phyloP scores from a whole-genome alignment of 352 stramenopile genomes.

The Phytophthora pseudosyringae region DNA sequence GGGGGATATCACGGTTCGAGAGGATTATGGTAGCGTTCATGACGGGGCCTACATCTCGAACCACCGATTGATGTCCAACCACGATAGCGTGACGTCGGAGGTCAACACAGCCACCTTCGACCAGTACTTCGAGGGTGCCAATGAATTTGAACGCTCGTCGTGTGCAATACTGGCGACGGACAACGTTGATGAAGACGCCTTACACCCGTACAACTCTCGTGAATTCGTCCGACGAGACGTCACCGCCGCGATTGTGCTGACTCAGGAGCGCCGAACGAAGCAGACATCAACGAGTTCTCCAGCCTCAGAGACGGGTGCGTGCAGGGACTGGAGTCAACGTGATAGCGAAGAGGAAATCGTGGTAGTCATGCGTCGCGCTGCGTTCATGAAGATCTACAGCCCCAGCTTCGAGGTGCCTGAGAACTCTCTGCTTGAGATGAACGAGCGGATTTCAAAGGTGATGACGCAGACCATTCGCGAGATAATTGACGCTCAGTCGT shows the following conservation, averaged over 20 bases:
- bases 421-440: constrained; percentile 2
- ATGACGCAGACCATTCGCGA: constrained; percentile 25
- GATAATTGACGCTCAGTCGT: constrained; percentile 6
- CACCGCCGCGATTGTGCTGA: constrained; percentile 30
- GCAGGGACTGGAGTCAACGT: constrained; percentile 9
- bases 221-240: constrained; percentile 43
- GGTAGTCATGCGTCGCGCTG: constrained; percentile 21
- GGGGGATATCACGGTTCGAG: constrained; percentile 44
- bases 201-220: constrained; percentile 44
- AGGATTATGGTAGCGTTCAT: constrained; percentile 39
- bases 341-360: constrained; percentile 7
- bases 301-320: too few species aligned
- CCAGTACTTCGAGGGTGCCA: constrained; percentile 31
- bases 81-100: constrained; percentile 6
- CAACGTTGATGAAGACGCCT: constrained; percentile 43
- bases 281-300: too few species aligned
- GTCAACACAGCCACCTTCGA: not conserved
- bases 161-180: constrained; percentile 38
- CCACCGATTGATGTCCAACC: constrained; percentile 44
- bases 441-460: constrained; percentile 23
- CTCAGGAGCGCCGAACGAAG: not conserved
- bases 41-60: constrained; percentile 37
- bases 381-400: constrained; percentile 31
- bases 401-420: constrained; percentile 12
- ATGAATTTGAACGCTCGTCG: not conserved